Percentiles rank a stretch among this genome's conserved stretches.
Evolutionary conservation across 225 moss, liverwort and hornwort genomes (phyloP).

Genomic region (Sphagnum contortum): DNA sequence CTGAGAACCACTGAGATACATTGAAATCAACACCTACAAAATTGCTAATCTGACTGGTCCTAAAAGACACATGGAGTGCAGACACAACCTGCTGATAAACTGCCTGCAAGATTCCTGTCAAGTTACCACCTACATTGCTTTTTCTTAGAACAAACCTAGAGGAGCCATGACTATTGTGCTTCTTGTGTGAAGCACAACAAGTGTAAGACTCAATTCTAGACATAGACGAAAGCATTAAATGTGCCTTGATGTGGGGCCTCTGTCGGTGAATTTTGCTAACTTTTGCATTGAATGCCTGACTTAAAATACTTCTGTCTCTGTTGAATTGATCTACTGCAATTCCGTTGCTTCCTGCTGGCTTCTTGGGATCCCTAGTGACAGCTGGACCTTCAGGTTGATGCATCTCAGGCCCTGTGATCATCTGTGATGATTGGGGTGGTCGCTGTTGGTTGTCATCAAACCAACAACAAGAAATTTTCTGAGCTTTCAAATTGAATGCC

Average conservation of each 20-base stretch:
- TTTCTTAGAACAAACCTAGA: conserved; percentile 22
- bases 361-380: too few species aligned
- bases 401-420: too few species aligned
- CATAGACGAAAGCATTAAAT: conserved; percentile 7
- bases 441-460: conserved; percentile 14
- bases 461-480: conserved; percentile 23
- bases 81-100: conserved; percentile 25
- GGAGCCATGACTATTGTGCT: conserved; percentile 19
- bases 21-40: conserved; percentile 25
- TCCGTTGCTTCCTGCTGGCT: too few species aligned
- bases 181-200: background rate
- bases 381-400: too few species aligned
- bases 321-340: conserved; percentile 1
- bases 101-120: conserved; percentile 14
- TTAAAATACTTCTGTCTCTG: conserved; percentile 8
- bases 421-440: background rate
- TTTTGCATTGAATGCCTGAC: conserved; percentile 18
- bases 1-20: conserved; percentile 26
- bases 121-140: conserved; percentile 15
- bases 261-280: conserved; percentile 11
- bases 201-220: conserved; percentile 15
- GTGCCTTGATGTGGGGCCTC: conserved; percentile 14
- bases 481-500: conserved; percentile 27
- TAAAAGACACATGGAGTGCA: conserved; percentile 23
- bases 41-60: conserved; percentile 16